Conservation (phyloP, 176 grass and related monocot genomes). For the Avena eriantha region DNA sequence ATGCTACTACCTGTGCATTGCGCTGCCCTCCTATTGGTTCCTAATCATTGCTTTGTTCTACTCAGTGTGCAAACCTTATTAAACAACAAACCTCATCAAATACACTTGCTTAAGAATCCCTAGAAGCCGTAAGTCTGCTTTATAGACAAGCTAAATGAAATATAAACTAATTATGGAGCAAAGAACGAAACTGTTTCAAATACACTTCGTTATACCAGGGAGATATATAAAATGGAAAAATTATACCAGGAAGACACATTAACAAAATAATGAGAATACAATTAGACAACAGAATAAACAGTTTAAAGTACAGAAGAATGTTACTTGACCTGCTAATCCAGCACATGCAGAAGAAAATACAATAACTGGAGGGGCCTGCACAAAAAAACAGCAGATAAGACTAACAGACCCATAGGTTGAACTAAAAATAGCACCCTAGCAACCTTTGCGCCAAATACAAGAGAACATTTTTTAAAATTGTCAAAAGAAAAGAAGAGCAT, state of each 20-base stretch:
- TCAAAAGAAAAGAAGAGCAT: not conserved
- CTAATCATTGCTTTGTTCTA: not conserved
- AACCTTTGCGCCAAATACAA: not conserved
- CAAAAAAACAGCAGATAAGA: not conserved
- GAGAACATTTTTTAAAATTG: not conserved
- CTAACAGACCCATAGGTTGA: not conserved
- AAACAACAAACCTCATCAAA: not conserved
- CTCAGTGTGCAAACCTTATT: not conserved
- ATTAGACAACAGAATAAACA: not conserved
- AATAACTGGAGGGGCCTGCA: constrained; percentile 91
- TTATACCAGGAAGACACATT: not conserved
- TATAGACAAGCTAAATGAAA: constrained; percentile 11
- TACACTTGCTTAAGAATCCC: not conserved
- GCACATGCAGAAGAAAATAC: constrained; percentile 95
- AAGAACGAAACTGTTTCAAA: not conserved
- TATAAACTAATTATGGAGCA: not conserved
- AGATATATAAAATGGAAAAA: not conserved
- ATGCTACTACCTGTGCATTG: not conserved
- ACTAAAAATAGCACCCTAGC: not conserved
- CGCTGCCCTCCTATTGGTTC: not conserved
- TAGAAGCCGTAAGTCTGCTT: not conserved
- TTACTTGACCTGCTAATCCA: constrained; percentile 83
- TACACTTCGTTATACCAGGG: not conserved
- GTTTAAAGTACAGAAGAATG: constrained; percentile 30
- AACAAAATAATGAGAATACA: not conserved